Percentiles rank a stretch among this genome's conserved stretches.
Conservation (phyloP, 352 stramenopile species). For the Pseudoperonospora humuli region DNA sequence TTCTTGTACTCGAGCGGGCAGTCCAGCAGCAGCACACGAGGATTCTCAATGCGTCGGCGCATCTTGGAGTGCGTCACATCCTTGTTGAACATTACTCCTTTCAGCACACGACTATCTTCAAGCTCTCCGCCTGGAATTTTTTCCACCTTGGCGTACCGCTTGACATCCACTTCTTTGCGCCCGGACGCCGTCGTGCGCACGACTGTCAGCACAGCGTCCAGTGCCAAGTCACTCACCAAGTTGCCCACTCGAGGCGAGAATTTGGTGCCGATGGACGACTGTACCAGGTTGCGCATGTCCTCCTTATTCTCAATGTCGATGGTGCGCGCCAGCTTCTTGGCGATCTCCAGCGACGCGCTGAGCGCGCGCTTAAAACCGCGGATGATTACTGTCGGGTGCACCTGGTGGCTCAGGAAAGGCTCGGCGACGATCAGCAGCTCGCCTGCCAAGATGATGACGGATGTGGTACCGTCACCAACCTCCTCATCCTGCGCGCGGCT, state of each 20-base stretch:
- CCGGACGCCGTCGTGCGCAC: slow-evolving; percentile 76
- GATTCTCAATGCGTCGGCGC: slow-evolving; percentile 96
- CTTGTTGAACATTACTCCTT: slow-evolving; percentile 99
- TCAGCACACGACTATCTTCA: slow-evolving; percentile 91
- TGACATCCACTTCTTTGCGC: slow-evolving; percentile 97
- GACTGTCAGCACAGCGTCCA: slow-evolving; percentile 95
- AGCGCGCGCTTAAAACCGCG: slow-evolving; percentile 90
- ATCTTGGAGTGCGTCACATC: slow-evolving; percentile 99
- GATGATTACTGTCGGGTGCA: slow-evolving; percentile 98
- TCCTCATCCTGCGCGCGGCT: slow-evolving; percentile 98
- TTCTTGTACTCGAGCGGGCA: slow-evolving; percentile 99
- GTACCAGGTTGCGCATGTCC: slow-evolving; percentile 93
- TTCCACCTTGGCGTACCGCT: slow-evolving; percentile 99
- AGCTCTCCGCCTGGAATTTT: slow-evolving; percentile 98
- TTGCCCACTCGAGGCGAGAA: slow-evolving; percentile 96
- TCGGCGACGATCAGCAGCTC: slow-evolving; percentile 97
- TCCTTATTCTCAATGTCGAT: slow-evolving; percentile 95
- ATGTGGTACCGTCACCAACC: slow-evolving; percentile 99
- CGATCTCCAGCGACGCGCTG: slow-evolving; percentile 86
- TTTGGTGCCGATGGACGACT: slow-evolving; percentile 97
- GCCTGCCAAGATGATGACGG: slow-evolving; percentile 98
- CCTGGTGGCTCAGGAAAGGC: slow-evolving; percentile 93
- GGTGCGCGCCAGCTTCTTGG: slow-evolving; percentile 87
- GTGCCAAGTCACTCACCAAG: slow-evolving; percentile 94
- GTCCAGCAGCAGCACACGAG: slow-evolving; percentile 97